These are phyloP conservation scores for Gnomoniopsis sp. DNA, from an alignment of 2,329 filamentous ascomycete species.

Conservation along the genomic window DNA sequence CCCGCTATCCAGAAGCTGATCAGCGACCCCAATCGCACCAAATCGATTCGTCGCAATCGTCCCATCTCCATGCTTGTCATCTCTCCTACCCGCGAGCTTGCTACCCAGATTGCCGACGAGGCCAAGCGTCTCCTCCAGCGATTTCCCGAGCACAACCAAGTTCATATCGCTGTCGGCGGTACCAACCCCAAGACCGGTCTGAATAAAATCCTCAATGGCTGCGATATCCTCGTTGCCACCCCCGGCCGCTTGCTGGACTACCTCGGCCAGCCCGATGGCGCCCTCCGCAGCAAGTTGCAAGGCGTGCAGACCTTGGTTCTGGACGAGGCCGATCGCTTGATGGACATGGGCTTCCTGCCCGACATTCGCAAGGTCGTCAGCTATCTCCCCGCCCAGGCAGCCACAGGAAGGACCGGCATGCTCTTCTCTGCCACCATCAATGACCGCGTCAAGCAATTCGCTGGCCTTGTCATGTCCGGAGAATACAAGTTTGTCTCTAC, in stretches of 20 bases:
- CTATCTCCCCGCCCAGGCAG: constrained; percentile 60
- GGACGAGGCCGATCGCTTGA: constrained; percentile 87
- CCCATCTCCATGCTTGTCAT: constrained; percentile 62
- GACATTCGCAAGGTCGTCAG: constrained; percentile 74
- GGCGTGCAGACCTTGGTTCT: constrained; percentile 75
- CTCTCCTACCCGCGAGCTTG: constrained; percentile 68
- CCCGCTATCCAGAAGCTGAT: constrained; percentile 80
- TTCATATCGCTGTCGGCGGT: constrained; percentile 77
- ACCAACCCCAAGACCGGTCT: constrained; percentile 72
- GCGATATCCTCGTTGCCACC: constrained; percentile 77
- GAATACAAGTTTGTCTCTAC: constrained; percentile 81
- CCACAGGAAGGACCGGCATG: constrained; percentile 66
- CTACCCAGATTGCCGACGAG: constrained; percentile 68
- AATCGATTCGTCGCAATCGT: constrained; percentile 20
- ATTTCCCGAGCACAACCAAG: constrained; percentile 65
- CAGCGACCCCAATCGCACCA: constrained; percentile 29
- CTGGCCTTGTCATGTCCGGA: constrained; percentile 63
- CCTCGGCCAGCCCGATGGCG: constrained; percentile 68
- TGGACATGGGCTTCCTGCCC: constrained; percentile 87
- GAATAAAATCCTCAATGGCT: constrained; percentile 65
- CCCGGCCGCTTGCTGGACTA: constrained; percentile 78
- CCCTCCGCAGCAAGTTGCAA: constrained; percentile 62
- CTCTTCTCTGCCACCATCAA: constrained; percentile 85
- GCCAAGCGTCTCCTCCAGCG: constrained; percentile 68
- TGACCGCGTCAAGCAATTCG: constrained; percentile 73